Base-by-base conservation (phyloP, 768 basidiomycete genomes). In the Phylloporus rhodoxanthus region DNA sequence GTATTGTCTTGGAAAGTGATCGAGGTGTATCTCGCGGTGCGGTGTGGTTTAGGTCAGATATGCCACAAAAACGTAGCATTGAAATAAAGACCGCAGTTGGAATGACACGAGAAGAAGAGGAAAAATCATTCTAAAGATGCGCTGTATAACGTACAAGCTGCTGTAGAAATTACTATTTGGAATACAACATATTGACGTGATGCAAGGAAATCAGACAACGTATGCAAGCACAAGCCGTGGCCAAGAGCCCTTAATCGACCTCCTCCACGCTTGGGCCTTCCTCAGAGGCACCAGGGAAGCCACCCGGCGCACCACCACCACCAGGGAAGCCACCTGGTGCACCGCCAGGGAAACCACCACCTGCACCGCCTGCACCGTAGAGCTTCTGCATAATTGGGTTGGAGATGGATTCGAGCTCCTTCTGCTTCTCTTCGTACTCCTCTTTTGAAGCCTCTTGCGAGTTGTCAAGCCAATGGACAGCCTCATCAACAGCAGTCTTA, bases 201-300 rank as follows among this genome's bases (percentile, higher is more conserved):
- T 68, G 67, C 67, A 52, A 53, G 51, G 56, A 51, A 56, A 59
- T 59, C 50, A 40, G 41, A 30, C 29, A 64, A 52, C 53, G 45
- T 40, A 59, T 54, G 57, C 62, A 54, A 57, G 44, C 45, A 47
- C 33, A 56, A 58, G 11, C 29, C 11, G 8, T 26, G 26, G 26
- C 26, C 26, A 6, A 30, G 56, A 50, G 48, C 56, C 51, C 55
- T 77, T 79, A 88, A 67, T 88, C 85, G 60, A 92, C 91, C 73
- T 93, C 91, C 76, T 94, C 91, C 46, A 93, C 91, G 51, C 83
- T 85, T 40, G 91, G 91, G 39, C 91, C 92, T 26, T 90, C 90
- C 68, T 87, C 88, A 43, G 72, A 69, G 30, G 75, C 81, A 48
- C 82, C 80, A 28, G 83, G 82, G 76, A 81, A 81, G 43, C 81